A percentile compares a stretch with the other conserved stretches of the same genome.
These are phyloP conservation scores for Diaporthe batatas DNA, from an alignment of 2,329 filamentous ascomycete genomes.

Conservation along the genomic window DNA sequence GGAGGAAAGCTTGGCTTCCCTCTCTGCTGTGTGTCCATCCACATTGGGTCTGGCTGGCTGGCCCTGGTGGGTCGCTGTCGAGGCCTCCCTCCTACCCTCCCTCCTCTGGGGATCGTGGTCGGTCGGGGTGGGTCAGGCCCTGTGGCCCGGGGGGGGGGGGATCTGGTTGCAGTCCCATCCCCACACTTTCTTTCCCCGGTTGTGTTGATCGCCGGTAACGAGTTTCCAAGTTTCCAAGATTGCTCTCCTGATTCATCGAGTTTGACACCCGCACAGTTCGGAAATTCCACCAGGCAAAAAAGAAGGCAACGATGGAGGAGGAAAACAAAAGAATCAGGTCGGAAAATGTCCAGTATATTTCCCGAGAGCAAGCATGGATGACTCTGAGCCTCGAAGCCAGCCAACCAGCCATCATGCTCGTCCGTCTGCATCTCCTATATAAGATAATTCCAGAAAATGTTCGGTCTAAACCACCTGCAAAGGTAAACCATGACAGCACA, in stretches of 20 bases:
- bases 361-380: slow-evolving; percentile 1
- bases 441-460: slow-evolving; percentile 8
- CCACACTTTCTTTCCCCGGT: background rate
- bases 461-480: slow-evolving; percentile 14
- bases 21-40: background rate
- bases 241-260: background rate
- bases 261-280: background rate
- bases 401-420: background rate
- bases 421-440: slow-evolving; percentile 1
- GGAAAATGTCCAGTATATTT: slow-evolving; percentile 35
- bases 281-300: background rate
- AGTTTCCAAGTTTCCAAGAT: background rate
- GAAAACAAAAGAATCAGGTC: background rate
- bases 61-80: background rate
- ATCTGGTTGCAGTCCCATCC: background rate
- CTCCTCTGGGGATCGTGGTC: too few species aligned
- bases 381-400: slow-evolving; percentile 3
- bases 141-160: background rate
- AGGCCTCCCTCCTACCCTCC: background rate
- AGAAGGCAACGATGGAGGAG: background rate
- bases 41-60: too few species aligned
- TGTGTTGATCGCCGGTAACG: background rate
- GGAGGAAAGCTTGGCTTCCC: slow-evolving; percentile 5
- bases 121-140: background rate
- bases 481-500: slow-evolving; percentile 2